phyloP scores from a whole-genome alignment of 345 rosid species.

The Melaleuca quinquenervia region DNA sequence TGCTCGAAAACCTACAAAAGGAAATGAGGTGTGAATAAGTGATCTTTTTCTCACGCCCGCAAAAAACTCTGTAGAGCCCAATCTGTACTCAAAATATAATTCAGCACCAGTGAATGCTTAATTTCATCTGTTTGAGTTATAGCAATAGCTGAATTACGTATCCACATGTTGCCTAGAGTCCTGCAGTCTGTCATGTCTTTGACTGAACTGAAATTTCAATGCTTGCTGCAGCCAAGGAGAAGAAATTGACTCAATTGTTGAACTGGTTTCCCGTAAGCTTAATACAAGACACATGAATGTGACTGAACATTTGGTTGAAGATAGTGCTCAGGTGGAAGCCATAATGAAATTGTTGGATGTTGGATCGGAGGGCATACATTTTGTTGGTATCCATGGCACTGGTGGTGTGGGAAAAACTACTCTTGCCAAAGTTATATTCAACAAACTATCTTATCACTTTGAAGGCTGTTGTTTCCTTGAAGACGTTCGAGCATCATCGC shows the following conservation, averaged over 20 bases:
- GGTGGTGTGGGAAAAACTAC: neutral
- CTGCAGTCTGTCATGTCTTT: neutral
- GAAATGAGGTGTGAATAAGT: no score
- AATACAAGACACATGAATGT: neutral
- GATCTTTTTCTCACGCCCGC: no score
- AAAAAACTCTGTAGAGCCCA: neutral
- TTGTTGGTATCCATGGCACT: neutral
- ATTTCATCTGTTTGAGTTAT: neutral
- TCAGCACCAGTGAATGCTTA: neutral
- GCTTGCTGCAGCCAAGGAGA: neutral
- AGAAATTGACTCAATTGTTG: neutral
- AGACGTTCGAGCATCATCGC: neutral
- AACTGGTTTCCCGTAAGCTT: neutral
- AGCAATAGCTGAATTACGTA: neutral
- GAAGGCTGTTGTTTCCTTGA: neutral
- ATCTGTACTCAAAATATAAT: neutral
- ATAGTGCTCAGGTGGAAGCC: neutral
- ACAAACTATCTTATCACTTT: neutral
- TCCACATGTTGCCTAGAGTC: neutral
- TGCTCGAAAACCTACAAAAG: no score
- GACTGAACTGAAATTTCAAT: neutral
- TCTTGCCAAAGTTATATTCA: neutral
- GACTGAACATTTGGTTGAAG: neutral
- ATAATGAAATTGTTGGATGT: neutral
- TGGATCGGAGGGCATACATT: neutral